Evolutionary conservation across 176 grass and related monocot species (phyloP), one percentile per base, ranked within the genome.

Genomic region (Eleusine coracana): DNA sequence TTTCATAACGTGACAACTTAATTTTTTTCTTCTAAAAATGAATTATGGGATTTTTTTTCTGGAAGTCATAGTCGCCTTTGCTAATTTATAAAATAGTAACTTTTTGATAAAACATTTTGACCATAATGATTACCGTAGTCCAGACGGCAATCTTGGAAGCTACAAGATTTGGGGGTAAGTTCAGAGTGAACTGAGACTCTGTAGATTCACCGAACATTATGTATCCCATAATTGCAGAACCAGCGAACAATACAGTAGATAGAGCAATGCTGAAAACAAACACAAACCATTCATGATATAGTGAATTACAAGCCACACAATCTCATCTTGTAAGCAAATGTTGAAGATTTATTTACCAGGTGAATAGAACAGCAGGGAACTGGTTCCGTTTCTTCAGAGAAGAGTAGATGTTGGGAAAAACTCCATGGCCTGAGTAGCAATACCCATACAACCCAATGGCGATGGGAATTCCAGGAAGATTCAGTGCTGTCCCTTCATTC

Each of bases 361-460:
- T 71, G 71, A 92, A 84, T 17, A 99, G 77, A 75, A 99, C 61
- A 20, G 85, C 80, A 34, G 93, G 87, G 34, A 91, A 96, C 18
- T 98, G 91, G 50, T 84, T 86, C 51, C 80, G 84, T 28, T 95
- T 96, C 83, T 92, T 99, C 20, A 96, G 76, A 79, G 96, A 99
- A 64, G 91, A 92, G 71, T 96, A 98, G 58, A 99, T 99, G 83
- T 99, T 99, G 39, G 96, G 96, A 78, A 99, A 99, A 40, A 99
- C 87, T 48, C 93, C 96, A 58, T 99, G 96, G 5, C 93, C 91
- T 39, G 96, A 99, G 82, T 90, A 99, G 87, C 91, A 87, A 44
- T 93, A 99, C 36, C 93, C 96, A 73, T 93, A 99, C 66, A 99
- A 71, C 59, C 96, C 96, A 85, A 99, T 85, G 2, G 96, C 93